Evolutionary conservation across 1,284 basidiomycete species (phyloP).

Genomic region (Pyrrhoderma noxium): DNA sequence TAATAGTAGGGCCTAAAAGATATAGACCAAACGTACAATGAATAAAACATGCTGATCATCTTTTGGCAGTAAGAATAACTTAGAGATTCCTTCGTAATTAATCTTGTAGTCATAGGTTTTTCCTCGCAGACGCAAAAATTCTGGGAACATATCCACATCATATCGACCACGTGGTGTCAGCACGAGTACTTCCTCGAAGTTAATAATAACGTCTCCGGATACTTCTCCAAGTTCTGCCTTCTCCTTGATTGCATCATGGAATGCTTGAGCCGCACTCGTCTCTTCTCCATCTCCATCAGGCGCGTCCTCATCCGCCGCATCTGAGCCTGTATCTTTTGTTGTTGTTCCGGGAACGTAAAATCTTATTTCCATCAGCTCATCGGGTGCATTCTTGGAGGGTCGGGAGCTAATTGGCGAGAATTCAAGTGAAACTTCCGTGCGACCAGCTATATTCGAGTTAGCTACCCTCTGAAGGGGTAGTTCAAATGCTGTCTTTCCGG

Average conservation of each 20-base stretch:
- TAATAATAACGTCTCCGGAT: constrained; percentile 87
- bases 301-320: constrained; percentile 48
- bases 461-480: constrained; percentile 83
- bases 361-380: constrained; percentile 94
- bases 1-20: neutral
- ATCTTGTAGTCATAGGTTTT: constrained; percentile 99
- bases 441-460: constrained; percentile 97
- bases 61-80: constrained; percentile 91
- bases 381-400: constrained; percentile 43
- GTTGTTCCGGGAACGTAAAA: constrained; percentile 91
- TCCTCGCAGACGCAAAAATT: constrained; percentile 89
- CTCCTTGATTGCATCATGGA: constrained; percentile 96
- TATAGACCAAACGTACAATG: constrained; percentile 51
- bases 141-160: constrained; percentile 96
- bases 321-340: constrained; percentile 64
- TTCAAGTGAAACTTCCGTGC: constrained; percentile 96
- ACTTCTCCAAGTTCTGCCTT: constrained; percentile 94
- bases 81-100: constrained; percentile 83
- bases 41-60: constrained; percentile 96
- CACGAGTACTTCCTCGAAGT: constrained; percentile 96
- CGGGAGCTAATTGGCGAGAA: constrained; percentile 59
- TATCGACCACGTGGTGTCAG: constrained; percentile 95
- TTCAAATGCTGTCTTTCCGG: constrained; percentile 89
- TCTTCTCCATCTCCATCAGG: constrained; percentile 66
- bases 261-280: constrained; percentile 88